A percentile compares a stretch with the other conserved stretches of the same genome.
Conservation (phyloP, 305 asterid species). For the Coffea humblotiana region DNA sequence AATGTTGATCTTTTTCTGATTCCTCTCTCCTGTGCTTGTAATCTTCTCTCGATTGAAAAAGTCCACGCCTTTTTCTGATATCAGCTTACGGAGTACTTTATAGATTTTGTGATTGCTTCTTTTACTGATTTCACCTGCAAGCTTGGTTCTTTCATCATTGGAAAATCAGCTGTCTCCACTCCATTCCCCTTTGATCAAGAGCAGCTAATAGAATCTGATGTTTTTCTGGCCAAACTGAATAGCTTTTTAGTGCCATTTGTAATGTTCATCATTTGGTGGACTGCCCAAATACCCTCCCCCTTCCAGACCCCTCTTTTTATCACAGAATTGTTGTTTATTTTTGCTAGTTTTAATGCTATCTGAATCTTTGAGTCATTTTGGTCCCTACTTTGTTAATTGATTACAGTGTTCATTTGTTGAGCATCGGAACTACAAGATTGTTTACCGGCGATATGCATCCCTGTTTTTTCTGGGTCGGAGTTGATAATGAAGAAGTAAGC, state of each 20-base stretch:
- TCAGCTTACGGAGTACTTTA: neutral
- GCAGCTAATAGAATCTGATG: neutral
- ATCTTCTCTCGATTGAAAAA: neutral
- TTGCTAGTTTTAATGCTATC: neutral
- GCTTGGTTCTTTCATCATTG: neutral
- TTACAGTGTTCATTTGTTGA: conserved; percentile 93
- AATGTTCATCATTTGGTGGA: neutral
- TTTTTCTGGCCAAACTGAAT: neutral
- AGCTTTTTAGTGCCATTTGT: neutral
- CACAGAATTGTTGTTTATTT: neutral
- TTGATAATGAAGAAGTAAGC: conserved; percentile 96
- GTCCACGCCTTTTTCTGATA: neutral
- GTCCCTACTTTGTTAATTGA: neutral
- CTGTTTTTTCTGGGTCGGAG: conserved; percentile 93
- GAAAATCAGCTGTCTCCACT: neutral
- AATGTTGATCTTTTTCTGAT: too few species aligned
- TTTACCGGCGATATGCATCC: conserved; percentile 90
- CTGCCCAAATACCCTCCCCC: neutral
- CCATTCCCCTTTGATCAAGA: neutral
- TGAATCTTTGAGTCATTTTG: neutral
- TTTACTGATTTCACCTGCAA: neutral
- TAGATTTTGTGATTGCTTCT: neutral
- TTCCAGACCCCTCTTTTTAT: neutral
- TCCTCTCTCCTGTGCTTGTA: neutral
- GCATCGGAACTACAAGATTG: conserved; percentile 94